Percentiles rank a stretch among this genome's conserved stretches.
Conservation (phyloP, 73 alveolate species). For the Uronychia binucleata region DNA sequence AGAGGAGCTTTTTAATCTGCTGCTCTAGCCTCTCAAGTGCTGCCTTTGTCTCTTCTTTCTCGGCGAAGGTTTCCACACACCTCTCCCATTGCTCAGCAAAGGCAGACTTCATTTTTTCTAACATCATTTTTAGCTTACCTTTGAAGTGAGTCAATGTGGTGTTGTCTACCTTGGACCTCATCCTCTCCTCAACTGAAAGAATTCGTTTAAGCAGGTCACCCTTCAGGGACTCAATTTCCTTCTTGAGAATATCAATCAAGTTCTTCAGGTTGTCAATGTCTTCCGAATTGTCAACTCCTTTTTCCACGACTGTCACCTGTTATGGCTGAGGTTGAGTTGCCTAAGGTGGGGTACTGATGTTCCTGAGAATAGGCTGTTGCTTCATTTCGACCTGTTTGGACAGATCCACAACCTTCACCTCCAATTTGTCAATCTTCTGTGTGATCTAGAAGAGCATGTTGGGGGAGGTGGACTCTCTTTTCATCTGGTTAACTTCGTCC, state of each 20-base stretch:
- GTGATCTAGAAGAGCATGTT: background rate
- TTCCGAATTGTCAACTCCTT: background rate
- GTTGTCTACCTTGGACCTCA: background rate
- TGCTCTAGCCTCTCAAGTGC: slow-evolving; percentile 81
- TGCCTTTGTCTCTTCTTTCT: slow-evolving; percentile 80
- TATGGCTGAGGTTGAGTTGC: background rate
- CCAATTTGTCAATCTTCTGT: background rate
- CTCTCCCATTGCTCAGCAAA: slow-evolving; percentile 3
- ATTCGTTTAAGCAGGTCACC: slow-evolving; percentile 40
- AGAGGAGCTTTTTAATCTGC: slow-evolving; percentile 52
- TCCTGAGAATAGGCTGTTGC: background rate
- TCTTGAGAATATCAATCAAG: background rate
- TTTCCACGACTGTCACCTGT: too few relatives aligned
- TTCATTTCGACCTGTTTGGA: background rate
- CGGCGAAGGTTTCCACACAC: slow-evolving; percentile 75
- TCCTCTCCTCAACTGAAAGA: background rate
- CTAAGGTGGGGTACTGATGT: background rate
- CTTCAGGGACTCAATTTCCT: slow-evolving; percentile 29
- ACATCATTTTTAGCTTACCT: slow-evolving; percentile 33
- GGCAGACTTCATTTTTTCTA: slow-evolving; percentile 70
- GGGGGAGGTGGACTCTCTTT: background rate
- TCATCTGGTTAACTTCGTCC: background rate
- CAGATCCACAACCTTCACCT: background rate
- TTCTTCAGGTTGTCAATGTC: background rate
- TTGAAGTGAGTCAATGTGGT: background rate